phyloP scores from a whole-genome alignment of 1,284 basidiomycete species.

The Rhizoctonia solani region DNA sequence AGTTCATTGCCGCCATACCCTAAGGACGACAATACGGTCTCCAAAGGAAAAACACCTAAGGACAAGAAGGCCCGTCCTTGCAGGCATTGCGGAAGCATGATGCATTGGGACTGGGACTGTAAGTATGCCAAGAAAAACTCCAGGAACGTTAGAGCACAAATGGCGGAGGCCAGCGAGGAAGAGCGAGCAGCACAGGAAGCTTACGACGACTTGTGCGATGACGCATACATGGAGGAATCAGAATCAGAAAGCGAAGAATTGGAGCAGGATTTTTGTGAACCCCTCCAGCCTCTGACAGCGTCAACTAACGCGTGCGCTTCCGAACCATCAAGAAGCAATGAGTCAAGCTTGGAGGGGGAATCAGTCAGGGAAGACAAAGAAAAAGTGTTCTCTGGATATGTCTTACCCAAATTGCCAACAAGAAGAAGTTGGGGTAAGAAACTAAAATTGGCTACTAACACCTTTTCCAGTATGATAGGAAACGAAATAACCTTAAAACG shows the following conservation, averaged over 20 bases:
- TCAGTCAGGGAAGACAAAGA: not conserved
- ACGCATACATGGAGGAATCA: not conserved
- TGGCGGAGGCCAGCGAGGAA: not conserved
- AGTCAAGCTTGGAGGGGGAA: not conserved
- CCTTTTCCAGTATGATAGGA: not conserved
- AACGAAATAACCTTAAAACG: not conserved
- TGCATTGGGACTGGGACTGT: not conserved
- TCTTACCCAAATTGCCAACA: not conserved
- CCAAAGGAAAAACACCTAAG: not conserved
- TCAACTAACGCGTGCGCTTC: not conserved
- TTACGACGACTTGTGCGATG: not conserved
- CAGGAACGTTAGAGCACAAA: not conserved
- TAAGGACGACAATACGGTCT: not conserved
- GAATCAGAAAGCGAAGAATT: not conserved
- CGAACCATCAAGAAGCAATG: not conserved
- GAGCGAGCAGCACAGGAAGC: not conserved
- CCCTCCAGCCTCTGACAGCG: not conserved
- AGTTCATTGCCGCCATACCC: not conserved
- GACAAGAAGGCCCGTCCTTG: not conserved
- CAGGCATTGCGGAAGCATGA: not conserved
- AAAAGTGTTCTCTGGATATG: not conserved
- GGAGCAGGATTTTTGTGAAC: not conserved
- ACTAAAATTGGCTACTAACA: not conserved
- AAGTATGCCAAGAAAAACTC: not conserved
- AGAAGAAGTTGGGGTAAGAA: not conserved